A percentile compares a stretch with the other conserved stretches of the same genome.
Evolutionary conservation across 2,329 filamentous ascomycete genomes (phyloP).

Genomic region (Exophiala sp.): DNA sequence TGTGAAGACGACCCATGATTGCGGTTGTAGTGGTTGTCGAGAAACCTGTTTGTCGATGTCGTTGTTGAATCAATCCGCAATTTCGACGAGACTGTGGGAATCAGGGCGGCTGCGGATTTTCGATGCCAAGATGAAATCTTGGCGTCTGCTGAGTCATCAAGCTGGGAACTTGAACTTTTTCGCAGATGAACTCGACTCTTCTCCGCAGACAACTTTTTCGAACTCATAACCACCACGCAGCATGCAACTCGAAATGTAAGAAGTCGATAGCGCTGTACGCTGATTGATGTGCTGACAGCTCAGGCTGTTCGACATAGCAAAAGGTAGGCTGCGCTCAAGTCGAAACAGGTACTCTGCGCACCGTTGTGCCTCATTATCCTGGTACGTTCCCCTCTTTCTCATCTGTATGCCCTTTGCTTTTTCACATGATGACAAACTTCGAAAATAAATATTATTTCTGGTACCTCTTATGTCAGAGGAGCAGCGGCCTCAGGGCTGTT

Average conservation of each 20-base stretch:
- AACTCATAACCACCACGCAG: too few species aligned
- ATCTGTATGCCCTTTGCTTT: slow-evolving; percentile 19
- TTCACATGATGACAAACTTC: slow-evolving; percentile 67
- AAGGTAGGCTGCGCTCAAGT: too few species aligned
- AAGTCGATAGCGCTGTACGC: too few species aligned
- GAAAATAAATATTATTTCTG: slow-evolving; percentile 66
- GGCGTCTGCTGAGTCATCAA: not conserved
- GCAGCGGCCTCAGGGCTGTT: slow-evolving; percentile 35
- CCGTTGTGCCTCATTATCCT: not conserved
- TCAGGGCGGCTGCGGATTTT: not conserved
- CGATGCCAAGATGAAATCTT: slow-evolving; percentile 11
- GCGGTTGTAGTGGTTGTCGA: slow-evolving; percentile 25
- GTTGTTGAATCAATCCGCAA: not conserved
- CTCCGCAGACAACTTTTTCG: too few species aligned
- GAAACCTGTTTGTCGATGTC: slow-evolving; percentile 5
- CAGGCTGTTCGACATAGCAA: too few species aligned
- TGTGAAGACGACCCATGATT: slow-evolving; percentile 93
- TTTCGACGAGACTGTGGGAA: not conserved
- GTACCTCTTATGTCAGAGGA: slow-evolving; percentile 95
- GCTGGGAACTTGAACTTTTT: not conserved
- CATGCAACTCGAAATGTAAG: too few species aligned
- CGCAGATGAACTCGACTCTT: too few species aligned
- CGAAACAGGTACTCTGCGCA: too few species aligned
- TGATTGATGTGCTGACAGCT: too few species aligned
- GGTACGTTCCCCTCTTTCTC: slow-evolving; percentile 5